Base-by-base conservation (phyloP, 2,329 filamentous ascomycete genomes). In the Verticillium tricorpus region DNA sequence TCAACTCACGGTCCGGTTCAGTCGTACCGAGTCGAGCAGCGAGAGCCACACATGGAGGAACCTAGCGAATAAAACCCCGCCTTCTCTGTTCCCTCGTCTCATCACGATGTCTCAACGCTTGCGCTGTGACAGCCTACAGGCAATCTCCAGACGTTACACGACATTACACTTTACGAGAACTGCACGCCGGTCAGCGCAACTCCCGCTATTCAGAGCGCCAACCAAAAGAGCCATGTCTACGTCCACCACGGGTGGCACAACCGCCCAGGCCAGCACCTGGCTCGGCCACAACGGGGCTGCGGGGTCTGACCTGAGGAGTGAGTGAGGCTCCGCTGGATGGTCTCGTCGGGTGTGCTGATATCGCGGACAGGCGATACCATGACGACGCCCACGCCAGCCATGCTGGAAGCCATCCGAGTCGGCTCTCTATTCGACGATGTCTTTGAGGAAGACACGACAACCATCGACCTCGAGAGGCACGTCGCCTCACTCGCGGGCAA, bases 361-460 rank as follows among this genome's bases (percentile, higher is more conserved):
- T 61, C 34, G 58, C 45, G 15, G 19, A 37, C 57, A 82, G 82
- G 82, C 64, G 82, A 85, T 69, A 78, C 78, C 28, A 78, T 82
- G 74, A 96, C 92, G 3, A 90, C 88, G 1, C 92, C 92, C 0
- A 95, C 90, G 0, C 74, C 85, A 1, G 85, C 89, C 4, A 97
- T 97, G 93, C 86, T 97, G 40, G 79, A 84, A 55, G 91, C 93
- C 17, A 90, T 97, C 66, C 81, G 86, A 67, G 81, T 86, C 58
- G 90, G 88, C 65, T 89, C 90, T 0, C 85, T 97, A 35, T 80
- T 90, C 19, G 93, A 97, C 74, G 93, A 97, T 74, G 92, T 96
- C 67, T 91, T 90, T 73, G 78, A 82, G 65, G 92, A 96, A 75
- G 93, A 97, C 69, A 80, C 85, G 1, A 92, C 89, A 0, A 97